A percentile compares a stretch with the other conserved stretches of the same genome.
phyloP scores from a whole-genome alignment of 176 grass and related monocot genomes.

The Hsuehochloa calcarea region DNA sequence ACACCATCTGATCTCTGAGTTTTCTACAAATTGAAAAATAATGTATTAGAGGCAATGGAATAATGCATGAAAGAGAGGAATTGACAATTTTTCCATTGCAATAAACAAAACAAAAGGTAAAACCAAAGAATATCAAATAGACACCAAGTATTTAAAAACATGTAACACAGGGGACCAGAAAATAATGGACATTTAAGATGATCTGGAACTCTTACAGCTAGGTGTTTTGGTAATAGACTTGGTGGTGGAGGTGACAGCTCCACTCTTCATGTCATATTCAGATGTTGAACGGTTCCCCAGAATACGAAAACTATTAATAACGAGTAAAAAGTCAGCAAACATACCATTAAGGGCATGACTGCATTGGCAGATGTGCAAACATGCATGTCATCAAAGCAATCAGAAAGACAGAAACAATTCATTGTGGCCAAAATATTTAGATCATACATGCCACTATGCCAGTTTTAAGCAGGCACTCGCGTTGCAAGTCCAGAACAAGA shows the following conservation, averaged over 20 bases:
- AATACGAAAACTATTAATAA: conserved; percentile 7
- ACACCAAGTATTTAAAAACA: not conserved
- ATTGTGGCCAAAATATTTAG: not conserved
- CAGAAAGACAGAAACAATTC: not conserved
- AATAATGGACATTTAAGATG: not conserved
- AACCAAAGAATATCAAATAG: not conserved
- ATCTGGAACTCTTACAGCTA: conserved; percentile 30
- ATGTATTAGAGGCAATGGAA: not conserved
- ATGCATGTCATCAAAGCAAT: not conserved
- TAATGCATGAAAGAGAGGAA: not conserved
- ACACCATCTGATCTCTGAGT: not conserved
- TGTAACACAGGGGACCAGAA: not conserved
- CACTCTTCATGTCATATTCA: conserved; percentile 11
- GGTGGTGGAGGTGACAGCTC: conserved; percentile 52
- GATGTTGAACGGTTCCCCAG: not conserved
- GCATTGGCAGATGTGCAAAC: not conserved
- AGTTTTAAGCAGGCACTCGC: not conserved
- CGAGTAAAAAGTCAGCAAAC: not conserved
- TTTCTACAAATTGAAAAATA: not conserved
- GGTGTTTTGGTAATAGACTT: conserved; percentile 42
- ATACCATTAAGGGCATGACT: not conserved
- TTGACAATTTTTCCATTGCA: not conserved
- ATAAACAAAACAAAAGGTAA: not conserved
- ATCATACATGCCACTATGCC: not conserved
- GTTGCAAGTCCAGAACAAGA: not conserved